phyloP scores from a whole-genome alignment of 2,329 filamentous ascomycete genomes.

The Tolypocladium sp. region DNA sequence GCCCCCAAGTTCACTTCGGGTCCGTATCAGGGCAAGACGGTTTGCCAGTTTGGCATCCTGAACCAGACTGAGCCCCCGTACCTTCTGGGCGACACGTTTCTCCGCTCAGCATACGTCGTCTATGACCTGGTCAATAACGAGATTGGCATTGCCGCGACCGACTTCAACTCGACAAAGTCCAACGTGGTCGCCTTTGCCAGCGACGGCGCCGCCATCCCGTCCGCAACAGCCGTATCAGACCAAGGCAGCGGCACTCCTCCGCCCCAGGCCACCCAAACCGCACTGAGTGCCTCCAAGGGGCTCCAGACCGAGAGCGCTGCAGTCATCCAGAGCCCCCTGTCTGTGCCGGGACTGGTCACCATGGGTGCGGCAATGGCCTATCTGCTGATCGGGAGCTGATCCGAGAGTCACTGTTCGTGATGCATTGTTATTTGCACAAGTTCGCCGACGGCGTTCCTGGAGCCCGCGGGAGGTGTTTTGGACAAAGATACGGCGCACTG shows the following conservation, averaged over 20 bases:
- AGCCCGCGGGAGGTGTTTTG: not conserved
- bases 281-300: constrained; percentile 19
- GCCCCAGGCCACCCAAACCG: constrained; percentile 9
- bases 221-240: constrained; percentile 33
- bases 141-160: constrained; percentile 43
- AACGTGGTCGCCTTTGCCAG: constrained; percentile 42
- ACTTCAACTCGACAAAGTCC: constrained; percentile 43
- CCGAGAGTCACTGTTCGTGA: not conserved
- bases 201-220: constrained; percentile 39
- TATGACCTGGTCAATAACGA: constrained; percentile 51
- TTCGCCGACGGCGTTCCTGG: not conserved
- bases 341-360: constrained; percentile 8
- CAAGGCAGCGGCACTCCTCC: constrained; percentile 20
- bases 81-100: constrained; percentile 48
- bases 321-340: constrained; percentile 3
- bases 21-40: constrained; percentile 31
- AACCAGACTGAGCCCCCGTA: constrained; percentile 32
- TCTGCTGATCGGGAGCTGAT: not conserved
- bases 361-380: constrained; percentile 11
- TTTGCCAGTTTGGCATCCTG: constrained; percentile 49
- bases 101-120: constrained; percentile 51
- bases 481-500: not conserved
- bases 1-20: constrained; percentile 28
- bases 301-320: constrained; percentile 17
- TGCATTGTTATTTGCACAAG: not conserved